These are phyloP conservation scores for Blumeria graminis DNA, from an alignment of 2,329 filamentous ascomycete genomes.

Conservation along the genomic window DNA sequence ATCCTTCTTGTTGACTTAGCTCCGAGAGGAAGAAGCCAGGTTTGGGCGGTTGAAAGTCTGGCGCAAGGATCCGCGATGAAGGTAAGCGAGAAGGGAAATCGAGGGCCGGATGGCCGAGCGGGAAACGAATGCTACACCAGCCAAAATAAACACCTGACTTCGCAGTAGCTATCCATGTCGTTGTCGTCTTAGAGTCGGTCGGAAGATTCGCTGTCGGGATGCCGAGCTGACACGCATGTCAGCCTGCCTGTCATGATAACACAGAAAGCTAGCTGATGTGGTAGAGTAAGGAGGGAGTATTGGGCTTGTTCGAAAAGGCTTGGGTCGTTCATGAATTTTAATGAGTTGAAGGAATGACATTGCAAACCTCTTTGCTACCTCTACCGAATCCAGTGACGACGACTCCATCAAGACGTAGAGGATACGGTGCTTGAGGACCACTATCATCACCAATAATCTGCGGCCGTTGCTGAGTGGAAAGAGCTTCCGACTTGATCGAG, in stretches of 20 bases:
- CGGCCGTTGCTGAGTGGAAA: slow-evolving; percentile 23
- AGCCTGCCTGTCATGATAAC: too few relatives aligned
- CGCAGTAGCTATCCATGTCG: slow-evolving; percentile 36
- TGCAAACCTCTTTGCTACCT: slow-evolving; percentile 63
- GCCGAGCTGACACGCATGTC: slow-evolving; percentile 36
- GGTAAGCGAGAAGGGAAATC: slow-evolving; percentile 10
- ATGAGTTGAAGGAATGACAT: neutral
- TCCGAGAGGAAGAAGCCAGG: slow-evolving; percentile 11
- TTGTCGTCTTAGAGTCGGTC: slow-evolving; percentile 29
- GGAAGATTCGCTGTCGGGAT: slow-evolving; percentile 91
- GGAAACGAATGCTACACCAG: slow-evolving; percentile 51
- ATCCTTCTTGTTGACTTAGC: slow-evolving; percentile 6
- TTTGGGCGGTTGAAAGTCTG: slow-evolving; percentile 6
- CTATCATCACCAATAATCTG: slow-evolving; percentile 46
- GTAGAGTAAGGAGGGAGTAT: too few relatives aligned
- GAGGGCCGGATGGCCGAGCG: slow-evolving; percentile 20
- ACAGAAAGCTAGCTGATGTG: too few relatives aligned
- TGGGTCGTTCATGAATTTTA: neutral
- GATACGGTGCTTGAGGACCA: slow-evolving; percentile 58
- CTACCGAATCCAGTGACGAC: slow-evolving; percentile 87
- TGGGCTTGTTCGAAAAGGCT: too few relatives aligned
- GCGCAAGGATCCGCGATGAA: slow-evolving; percentile 4
- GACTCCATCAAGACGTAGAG: slow-evolving; percentile 58
- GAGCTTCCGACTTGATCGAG: neutral
- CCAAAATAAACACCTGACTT: slow-evolving; percentile 82